Base-by-base conservation (phyloP, 2,329 filamentous ascomycete genomes). In the Hypoxylon sp. region DNA sequence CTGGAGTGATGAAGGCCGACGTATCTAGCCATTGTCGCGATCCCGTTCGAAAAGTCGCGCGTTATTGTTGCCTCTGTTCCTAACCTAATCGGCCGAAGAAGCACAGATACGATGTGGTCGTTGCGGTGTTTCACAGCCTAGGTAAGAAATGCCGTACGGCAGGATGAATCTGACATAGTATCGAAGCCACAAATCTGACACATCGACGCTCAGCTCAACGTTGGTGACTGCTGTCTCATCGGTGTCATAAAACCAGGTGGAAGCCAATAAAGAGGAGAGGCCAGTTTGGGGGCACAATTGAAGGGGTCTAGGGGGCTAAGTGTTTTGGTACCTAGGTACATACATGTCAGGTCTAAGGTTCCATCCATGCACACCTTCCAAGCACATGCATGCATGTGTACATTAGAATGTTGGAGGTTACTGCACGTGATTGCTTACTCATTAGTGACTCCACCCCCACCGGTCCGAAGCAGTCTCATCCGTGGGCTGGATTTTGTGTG, bases 201-300 rank as follows among this genome's bases (percentile, higher is more conserved):
- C 55, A 60, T 40, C 49, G 24, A 45, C 32, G 22, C 52, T 18
- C 46, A 38, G 50, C 30, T 42, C 8, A n/a, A 8, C 54, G 32
- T 32, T 54, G 20, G 26, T 40, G n/a, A 50, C 40, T 44, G 38
- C 9, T 11, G 64, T 67, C 55, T 67, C 64, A 64, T 67, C 51
- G 30, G 33, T 64, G 60, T 64, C 54, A 49, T 64, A 30, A 50
- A 42, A 42, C 44, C 33, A 46, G 7, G 36, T 40, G 30, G 55
- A 54, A 51, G 45, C 61, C 50, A 56, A 40, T 52, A n/a, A 18
- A 63, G 3, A 26, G 50, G 48, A 42, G 42, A 32, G 20, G 36
- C n/a, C n/a, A n/a, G n/a, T n/a, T n/a, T n/a, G 14, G 56, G 7
- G 40, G 40, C 48, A 8, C 14, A 33, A n/a, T 24, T 42, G 45